Conservation (phyloP, 2,329 filamentous ascomycete genomes). For the Colletotrichum eremochloae region DNA sequence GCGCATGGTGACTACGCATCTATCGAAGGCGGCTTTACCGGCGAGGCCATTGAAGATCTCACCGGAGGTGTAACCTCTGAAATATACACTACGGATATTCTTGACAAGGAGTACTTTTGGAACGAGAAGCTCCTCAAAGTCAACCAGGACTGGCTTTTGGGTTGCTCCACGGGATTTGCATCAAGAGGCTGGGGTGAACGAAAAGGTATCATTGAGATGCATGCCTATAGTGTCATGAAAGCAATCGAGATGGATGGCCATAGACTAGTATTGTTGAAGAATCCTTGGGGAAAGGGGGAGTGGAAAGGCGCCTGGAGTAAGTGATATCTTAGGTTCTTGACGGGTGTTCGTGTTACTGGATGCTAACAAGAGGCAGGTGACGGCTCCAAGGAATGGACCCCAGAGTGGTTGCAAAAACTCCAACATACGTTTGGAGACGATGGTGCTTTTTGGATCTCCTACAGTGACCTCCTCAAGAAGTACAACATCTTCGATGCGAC, state of each 20-base stretch:
- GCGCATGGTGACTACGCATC: slow-evolving; percentile 83
- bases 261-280: slow-evolving; percentile 75
- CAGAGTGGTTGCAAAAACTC: slow-evolving; percentile 77
- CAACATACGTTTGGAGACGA: slow-evolving; percentile 77
- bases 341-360: not conserved
- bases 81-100: slow-evolving; percentile 75
- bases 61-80: slow-evolving; percentile 77
- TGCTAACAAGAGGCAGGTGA: slow-evolving; percentile 61
- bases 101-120: slow-evolving; percentile 81
- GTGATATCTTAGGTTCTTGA: slow-evolving; percentile 25
- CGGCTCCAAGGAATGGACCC: slow-evolving; percentile 80
- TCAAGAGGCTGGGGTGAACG: slow-evolving; percentile 61
- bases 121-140: slow-evolving; percentile 81
- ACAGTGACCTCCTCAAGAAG: slow-evolving; percentile 58
- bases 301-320: slow-evolving; percentile 84
- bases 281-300: slow-evolving; percentile 85
- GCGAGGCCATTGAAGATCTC: slow-evolving; percentile 71
- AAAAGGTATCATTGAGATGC: slow-evolving; percentile 69
- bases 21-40: slow-evolving; percentile 78
- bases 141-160: slow-evolving; percentile 82
- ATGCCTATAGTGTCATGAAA: slow-evolving; percentile 73
- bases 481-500: slow-evolving; percentile 61
- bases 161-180: slow-evolving; percentile 66
- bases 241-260: slow-evolving; percentile 71
- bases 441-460: slow-evolving; percentile 66